Base-by-base conservation (phyloP, 352 stramenopile genomes). In the Peronospora farinosa region DNA sequence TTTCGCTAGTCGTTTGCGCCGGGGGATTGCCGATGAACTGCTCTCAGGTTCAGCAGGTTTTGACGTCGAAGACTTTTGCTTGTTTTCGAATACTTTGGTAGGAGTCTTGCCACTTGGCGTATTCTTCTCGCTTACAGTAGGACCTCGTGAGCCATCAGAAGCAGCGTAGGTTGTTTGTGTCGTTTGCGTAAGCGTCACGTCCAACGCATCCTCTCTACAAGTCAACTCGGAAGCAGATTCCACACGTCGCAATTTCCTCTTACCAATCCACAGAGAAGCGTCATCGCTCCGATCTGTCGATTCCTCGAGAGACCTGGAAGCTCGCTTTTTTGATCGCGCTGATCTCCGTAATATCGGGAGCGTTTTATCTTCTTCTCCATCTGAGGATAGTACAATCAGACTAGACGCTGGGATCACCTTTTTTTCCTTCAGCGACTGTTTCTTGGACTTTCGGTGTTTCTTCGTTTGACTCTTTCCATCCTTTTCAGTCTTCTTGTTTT, bases 101-200 rank as follows among this genome's bases (percentile, higher is more conserved):
- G 12, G 21, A 48, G 36, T 39, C 3, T 36, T 38, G 7, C 21
- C n/a, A 9, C 11, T 54, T 52, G 32, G 31, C 8, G 10, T 19
- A 21, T 52, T n/a, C n/a, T n/a, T n/a, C n/a, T n/a, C 35, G 28
- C 35, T 40, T 25, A 38, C 1, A 7, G 6, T 21, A 4, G 51
- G 35, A 30, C 40, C 31, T 49, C 37, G 36, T 16, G 33, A 40
- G 6, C 16, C 33, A 13, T 49, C 23, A 17, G 42, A 52, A 7
- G 23, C 16, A 47, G 38, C 33, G 16, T 16, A 40, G 30, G 16
- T 17, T 31, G 28, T 6, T 40, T 54, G 45, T 13, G 52, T 60
- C 0, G 52, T 49, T 60, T 49, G 52, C 10, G 44, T 50, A 11
- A 23, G 38, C 15, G 43, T 39, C 12, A 47, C 16, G 2, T 44